phyloP scores from a whole-genome alignment of 345 rosid species.

The Aurinia saxatilis region DNA sequence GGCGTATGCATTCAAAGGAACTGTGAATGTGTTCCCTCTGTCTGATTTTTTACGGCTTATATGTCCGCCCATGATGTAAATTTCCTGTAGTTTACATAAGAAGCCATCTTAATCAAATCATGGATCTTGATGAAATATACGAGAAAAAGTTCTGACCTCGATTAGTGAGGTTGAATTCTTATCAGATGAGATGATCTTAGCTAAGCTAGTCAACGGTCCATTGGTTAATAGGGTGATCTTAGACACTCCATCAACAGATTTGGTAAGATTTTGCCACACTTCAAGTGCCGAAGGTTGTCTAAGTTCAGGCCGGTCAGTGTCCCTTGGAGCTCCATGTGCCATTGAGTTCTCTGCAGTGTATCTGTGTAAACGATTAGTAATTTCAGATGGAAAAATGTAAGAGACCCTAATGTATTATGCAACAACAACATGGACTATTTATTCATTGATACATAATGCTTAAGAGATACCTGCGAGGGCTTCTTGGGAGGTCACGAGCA shows the following conservation, averaged over 20 bases:
- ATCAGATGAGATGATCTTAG: conserved; percentile 43
- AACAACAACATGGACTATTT: no score
- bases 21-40: conserved; percentile 48
- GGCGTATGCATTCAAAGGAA: conserved; percentile 45
- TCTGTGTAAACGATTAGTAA: conserved; percentile 24
- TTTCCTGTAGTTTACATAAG: conserved; percentile 44
- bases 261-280: conserved; percentile 49
- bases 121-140: not conserved
- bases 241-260: conserved; percentile 35
- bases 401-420: no score
- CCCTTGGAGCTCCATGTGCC: conserved; percentile 56
- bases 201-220: conserved; percentile 82
- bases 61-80: conserved; percentile 79
- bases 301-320: conserved; percentile 63
- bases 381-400: not conserved
- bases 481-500: conserved; percentile 69
- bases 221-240: conserved; percentile 65
- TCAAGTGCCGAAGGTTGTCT: conserved; percentile 69
- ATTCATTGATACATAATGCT: no score
- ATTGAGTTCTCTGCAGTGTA: conserved; percentile 70
- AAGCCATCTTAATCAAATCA: not conserved
- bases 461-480: conserved; percentile 70
- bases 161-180: conserved; percentile 37
- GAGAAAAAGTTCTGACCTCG: conserved; percentile 38
- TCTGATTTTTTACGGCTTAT: conserved; percentile 30